Conservation (phyloP, 2,329 filamentous ascomycete genomes). For the Basipetospora sp. region DNA sequence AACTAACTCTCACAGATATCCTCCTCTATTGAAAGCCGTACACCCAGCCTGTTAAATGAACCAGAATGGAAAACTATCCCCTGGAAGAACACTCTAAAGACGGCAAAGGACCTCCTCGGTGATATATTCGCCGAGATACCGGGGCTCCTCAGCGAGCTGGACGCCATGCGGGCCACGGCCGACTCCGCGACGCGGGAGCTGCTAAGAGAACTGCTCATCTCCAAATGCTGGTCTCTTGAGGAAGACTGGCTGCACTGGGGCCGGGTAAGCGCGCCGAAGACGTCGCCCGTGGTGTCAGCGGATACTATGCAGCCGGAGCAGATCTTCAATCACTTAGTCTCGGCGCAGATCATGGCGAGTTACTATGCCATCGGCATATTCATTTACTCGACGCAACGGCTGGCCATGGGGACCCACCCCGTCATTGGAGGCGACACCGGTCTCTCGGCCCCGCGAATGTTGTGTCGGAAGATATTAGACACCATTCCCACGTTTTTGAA, state of each 20-base stretch:
- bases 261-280: neutral
- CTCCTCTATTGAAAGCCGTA: neutral
- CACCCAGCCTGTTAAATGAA: conserved; percentile 12
- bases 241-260: neutral
- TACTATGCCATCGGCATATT: conserved; percentile 9
- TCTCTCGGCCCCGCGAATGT: conserved; percentile 6
- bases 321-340: conserved; percentile 7
- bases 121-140: conserved; percentile 16
- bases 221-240: neutral
- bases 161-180: conserved; percentile 8
- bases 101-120: conserved; percentile 13
- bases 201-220: neutral
- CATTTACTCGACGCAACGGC: conserved; percentile 8
- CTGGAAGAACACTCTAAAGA: conserved; percentile 14
- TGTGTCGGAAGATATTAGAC: conserved; percentile 10
- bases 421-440: neutral
- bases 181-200: neutral
- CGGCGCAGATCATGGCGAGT: conserved; percentile 7
- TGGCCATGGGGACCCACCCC: conserved; percentile 4
- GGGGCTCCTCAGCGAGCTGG: conserved; percentile 11
- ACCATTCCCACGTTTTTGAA: conserved; percentile 9
- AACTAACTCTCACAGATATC: too few relatives aligned
- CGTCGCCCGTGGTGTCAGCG: neutral
- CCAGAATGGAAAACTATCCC: conserved; percentile 17
- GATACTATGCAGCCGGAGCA: neutral